Percentiles rank a stretch among this genome's conserved stretches.
phyloP scores from a whole-genome alignment of 225 moss, liverwort and hornwort genomes.

The Thuidium tamariscinum region DNA sequence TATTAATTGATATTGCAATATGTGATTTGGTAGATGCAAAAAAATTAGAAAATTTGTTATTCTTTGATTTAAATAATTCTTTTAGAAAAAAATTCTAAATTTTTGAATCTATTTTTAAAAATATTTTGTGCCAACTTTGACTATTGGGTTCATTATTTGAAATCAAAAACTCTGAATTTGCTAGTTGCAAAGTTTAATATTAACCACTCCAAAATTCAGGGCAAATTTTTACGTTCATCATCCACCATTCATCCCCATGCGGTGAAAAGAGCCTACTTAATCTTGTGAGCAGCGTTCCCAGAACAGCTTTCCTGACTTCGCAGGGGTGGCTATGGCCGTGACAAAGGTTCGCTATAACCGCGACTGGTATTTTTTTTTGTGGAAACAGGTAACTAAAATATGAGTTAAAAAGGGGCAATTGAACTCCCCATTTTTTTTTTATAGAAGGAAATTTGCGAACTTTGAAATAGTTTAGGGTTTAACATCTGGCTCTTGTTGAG shows the following conservation, averaged over 20 bases:
- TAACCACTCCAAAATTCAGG: background rate
- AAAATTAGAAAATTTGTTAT: background rate
- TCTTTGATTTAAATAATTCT: background rate
- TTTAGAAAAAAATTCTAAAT: background rate
- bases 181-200: background rate
- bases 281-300: no score
- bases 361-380: no score
- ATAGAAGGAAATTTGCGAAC: no score
- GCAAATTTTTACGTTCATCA: background rate
- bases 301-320: no score
- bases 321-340: no score
- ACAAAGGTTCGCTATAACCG: no score
- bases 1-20: background rate
- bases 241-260: background rate
- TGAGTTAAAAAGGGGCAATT: no score
- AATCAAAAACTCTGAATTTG: background rate
- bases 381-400: no score
- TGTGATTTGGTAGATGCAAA: accelerated
- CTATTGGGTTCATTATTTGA: accelerated
- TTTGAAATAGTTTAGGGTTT: no score
- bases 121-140: background rate
- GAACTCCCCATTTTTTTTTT: no score
- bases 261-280: no score
- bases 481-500: no score
- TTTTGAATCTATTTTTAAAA: background rate